phyloP scores from a whole-genome alignment of 208 protist genomes.

The Wallacemonas rigidus region DNA sequence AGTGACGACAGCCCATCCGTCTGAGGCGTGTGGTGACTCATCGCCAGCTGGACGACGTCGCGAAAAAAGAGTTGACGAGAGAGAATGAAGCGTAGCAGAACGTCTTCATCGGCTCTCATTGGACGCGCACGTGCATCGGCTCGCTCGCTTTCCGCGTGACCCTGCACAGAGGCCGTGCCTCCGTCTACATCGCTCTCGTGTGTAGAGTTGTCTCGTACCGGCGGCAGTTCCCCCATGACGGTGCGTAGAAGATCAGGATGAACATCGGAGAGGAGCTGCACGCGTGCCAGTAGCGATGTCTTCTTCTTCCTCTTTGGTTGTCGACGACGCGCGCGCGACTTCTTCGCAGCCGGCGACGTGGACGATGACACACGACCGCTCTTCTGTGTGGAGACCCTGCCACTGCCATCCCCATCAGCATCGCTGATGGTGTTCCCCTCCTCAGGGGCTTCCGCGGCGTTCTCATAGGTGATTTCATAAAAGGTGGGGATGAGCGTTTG shows the following conservation, averaged over 20 bases:
- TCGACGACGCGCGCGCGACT: neutral
- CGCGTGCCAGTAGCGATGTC: conserved; percentile 3
- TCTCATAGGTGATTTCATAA: conserved; percentile 34
- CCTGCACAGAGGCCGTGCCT: neutral
- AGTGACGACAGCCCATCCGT: neutral
- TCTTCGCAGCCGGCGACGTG: neutral
- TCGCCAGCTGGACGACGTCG: conserved; percentile 1
- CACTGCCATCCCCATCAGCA: no score
- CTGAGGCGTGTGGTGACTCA: conserved; percentile 8
- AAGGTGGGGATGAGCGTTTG: conserved; percentile 34
- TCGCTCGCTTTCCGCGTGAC: no score
- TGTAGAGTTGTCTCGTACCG: neutral
- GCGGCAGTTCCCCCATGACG: neutral
- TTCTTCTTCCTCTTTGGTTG: conserved; percentile 7
- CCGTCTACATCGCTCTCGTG: neutral
- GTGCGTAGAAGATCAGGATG: neutral
- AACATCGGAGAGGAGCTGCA: neutral
- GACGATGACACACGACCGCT: neutral
- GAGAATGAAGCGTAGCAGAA: conserved; percentile 15
- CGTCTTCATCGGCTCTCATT: neutral
- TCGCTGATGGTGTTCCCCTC: no score
- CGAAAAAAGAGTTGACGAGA: conserved; percentile 23
- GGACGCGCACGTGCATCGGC: neutral
- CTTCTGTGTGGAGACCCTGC: neutral
- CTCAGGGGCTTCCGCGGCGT: neutral